Conservation (phyloP, 2,329 filamentous ascomycete genomes). For the Aspergillus pseudoterreus region DNA sequence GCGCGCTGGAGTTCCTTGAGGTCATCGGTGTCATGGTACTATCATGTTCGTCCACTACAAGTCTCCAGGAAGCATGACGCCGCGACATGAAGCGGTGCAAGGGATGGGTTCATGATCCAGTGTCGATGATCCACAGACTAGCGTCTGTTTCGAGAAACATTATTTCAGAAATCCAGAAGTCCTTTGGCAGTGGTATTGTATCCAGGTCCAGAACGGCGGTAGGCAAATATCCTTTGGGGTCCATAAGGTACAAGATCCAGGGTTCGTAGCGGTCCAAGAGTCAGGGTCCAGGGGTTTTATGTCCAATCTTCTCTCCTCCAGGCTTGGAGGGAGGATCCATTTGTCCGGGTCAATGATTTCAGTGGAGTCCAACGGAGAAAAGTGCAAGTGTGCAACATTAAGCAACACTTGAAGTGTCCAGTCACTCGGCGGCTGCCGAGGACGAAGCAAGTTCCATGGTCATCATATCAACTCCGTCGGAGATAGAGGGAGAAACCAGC, state of each 20-base stretch:
- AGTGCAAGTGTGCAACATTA: conserved; percentile 36
- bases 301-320: conserved; percentile 25
- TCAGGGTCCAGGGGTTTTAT: conserved; percentile 8
- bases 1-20: not conserved
- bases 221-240: not conserved
- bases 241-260: conserved; percentile 1
- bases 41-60: not conserved
- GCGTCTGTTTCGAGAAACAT: not conserved
- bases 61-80: not conserved
- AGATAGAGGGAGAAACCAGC: conserved; percentile 16
- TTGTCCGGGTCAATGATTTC: conserved; percentile 16
- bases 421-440: conserved; percentile 31
- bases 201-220: not conserved
- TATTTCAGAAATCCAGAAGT: not conserved
- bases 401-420: conserved; percentile 37
- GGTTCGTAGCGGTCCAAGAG: not conserved
- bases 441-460: conserved; percentile 19
- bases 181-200: not conserved
- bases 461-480: conserved; percentile 23
- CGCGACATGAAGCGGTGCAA: not conserved
- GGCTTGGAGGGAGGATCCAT: conserved; percentile 24
- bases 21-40: not conserved
- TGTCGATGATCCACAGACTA: not conserved
- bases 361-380: conserved; percentile 14
- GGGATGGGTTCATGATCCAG: conserved; percentile 3